These are phyloP conservation scores for Pyrenophora tritici-repentis DNA, from an alignment of 2,329 filamentous ascomycete genomes.

Conservation along the genomic window DNA sequence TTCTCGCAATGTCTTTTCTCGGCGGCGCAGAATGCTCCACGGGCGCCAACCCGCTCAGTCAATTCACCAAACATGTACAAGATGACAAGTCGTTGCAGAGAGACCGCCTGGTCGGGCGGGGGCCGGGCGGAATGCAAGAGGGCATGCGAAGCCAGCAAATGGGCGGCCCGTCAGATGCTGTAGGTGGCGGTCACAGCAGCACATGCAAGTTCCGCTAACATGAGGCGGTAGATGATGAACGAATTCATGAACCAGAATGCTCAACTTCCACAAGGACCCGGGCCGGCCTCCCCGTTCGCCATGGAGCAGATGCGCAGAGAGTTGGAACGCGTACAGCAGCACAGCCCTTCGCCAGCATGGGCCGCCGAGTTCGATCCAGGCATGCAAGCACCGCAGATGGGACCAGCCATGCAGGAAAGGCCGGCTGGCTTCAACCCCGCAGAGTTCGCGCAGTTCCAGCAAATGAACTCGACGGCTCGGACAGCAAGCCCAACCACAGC, in stretches of 20 bases:
- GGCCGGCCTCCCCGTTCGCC: slow-evolving; percentile 62
- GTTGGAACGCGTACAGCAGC: slow-evolving; percentile 60
- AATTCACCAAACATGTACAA: slow-evolving; percentile 96
- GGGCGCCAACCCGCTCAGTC: slow-evolving; percentile 90
- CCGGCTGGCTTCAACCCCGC: slow-evolving; percentile 70
- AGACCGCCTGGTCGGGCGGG: slow-evolving; percentile 80
- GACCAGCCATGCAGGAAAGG: slow-evolving; percentile 65
- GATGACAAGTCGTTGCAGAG: slow-evolving; percentile 95
- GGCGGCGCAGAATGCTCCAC: slow-evolving; percentile 97
- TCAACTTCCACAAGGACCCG: slow-evolving; percentile 60
- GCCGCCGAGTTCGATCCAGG: slow-evolving; percentile 67
- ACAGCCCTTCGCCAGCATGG: slow-evolving; percentile 63
- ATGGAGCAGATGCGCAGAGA: slow-evolving; percentile 71
- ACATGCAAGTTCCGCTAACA: slow-evolving; percentile 28
- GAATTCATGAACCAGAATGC: slow-evolving; percentile 83
- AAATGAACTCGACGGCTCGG: slow-evolving; percentile 61
- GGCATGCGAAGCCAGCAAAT: slow-evolving; percentile 76
- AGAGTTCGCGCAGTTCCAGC: slow-evolving; percentile 86
- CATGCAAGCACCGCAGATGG: slow-evolving; percentile 69
- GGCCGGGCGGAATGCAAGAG: slow-evolving; percentile 71
- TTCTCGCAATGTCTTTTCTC: slow-evolving; percentile 81
- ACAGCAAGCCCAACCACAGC: slow-evolving; percentile 63
- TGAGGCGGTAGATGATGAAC: slow-evolving; percentile 76
- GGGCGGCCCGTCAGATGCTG: slow-evolving; percentile 69
- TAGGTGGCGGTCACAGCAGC: slow-evolving; percentile 25